These are phyloP conservation scores for Catharanthus roseus DNA, from an alignment of 257 asterid genomes.

Conservation along the genomic window DNA sequence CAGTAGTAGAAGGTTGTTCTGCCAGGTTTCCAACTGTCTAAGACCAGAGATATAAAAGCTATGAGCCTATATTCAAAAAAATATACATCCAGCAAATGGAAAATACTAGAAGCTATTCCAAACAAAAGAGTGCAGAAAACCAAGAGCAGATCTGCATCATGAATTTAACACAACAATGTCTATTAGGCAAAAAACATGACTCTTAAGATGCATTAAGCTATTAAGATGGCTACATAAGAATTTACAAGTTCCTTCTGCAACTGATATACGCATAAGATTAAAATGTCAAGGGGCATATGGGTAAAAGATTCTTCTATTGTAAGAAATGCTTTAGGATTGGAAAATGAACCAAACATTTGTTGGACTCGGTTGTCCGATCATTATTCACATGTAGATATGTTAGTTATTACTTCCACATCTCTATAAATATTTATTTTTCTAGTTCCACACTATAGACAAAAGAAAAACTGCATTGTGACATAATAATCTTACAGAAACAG, in stretches of 20 bases:
- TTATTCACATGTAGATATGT: not conserved
- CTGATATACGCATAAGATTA: not conserved
- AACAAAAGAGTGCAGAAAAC: not conserved
- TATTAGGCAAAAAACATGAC: not conserved
- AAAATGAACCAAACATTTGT: not conserved
- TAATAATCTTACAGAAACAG: not conserved
- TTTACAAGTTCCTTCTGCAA: not conserved
- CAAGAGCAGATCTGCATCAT: not conserved
- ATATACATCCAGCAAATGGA: not conserved
- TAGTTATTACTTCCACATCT: slow-evolving; percentile 6
- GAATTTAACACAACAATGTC: not conserved
- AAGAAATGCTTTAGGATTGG: not conserved
- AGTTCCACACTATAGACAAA: not conserved
- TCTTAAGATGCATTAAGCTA: not conserved
- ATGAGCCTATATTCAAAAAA: slow-evolving; percentile 4
- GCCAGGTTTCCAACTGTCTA: slow-evolving; percentile 62
- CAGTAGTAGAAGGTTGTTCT: slow-evolving; percentile 25
- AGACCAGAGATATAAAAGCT: slow-evolving; percentile 24
- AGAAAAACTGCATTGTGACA: not conserved
- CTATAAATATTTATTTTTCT: not conserved
- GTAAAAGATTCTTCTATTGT: not conserved
- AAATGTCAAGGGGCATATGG: not conserved
- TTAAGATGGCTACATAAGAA: not conserved
- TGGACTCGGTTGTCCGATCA: not conserved
- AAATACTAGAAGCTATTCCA: not conserved